Conservation (phyloP, 1,284 basidiomycete species). For the Rhodotorula mucilaginosa region DNA sequence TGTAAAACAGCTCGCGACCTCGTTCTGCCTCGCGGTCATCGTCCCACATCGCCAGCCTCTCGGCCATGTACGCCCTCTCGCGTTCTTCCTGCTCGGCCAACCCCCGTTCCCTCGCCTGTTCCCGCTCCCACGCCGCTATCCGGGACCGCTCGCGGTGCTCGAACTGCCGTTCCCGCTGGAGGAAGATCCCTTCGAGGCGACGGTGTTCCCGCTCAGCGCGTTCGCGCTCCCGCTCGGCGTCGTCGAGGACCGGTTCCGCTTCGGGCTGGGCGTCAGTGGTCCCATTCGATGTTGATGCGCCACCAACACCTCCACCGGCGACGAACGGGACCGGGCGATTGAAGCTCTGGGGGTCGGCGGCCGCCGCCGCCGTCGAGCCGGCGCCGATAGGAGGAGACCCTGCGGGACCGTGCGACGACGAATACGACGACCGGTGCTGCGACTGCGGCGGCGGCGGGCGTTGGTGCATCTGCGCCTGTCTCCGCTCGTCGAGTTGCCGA, state of each 20-base stretch:
- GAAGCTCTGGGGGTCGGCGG: slow-evolving; percentile 37
- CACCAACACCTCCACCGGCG: slow-evolving; percentile 1
- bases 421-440: not conserved
- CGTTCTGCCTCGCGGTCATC: slow-evolving; percentile 38
- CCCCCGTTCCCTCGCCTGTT: slow-evolving; percentile 31
- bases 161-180: slow-evolving; percentile 38
- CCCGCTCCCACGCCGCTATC: slow-evolving; percentile 37
- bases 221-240: slow-evolving; percentile 31
- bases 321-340: slow-evolving; percentile 39
- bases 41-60: slow-evolving; percentile 35
- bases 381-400: not conserved
- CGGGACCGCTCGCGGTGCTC: slow-evolving; percentile 41
- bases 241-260: slow-evolving; percentile 27
- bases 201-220: slow-evolving; percentile 31
- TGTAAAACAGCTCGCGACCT: slow-evolving; percentile 36
- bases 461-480: slow-evolving; percentile 21
- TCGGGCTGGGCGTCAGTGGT: not conserved
- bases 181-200: slow-evolving; percentile 27
- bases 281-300: not conserved
- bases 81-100: slow-evolving; percentile 37
- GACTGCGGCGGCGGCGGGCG: slow-evolving; percentile 15
- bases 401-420: slow-evolving; percentile 3
- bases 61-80: slow-evolving; percentile 32
- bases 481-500: slow-evolving; percentile 26
- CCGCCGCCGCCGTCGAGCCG: not conserved